Conservation (phyloP, 2,329 filamentous ascomycete species). For the Fusarium musae region DNA sequence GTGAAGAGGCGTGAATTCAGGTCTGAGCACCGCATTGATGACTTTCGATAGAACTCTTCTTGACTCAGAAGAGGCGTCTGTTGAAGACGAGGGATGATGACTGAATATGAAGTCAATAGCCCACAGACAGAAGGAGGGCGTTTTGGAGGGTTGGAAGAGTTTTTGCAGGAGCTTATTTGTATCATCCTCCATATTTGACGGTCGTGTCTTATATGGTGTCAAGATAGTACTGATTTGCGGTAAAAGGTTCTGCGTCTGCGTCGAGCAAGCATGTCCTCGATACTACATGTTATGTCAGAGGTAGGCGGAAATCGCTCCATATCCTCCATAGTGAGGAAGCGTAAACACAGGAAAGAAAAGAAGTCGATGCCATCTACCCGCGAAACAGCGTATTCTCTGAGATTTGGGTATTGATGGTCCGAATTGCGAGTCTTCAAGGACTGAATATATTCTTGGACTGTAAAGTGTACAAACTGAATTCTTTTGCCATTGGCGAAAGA, state of each 20-base stretch:
- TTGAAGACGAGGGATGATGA: not conserved
- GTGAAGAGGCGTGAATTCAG: not conserved
- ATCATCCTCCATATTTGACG: rapidly evolving
- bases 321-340: not conserved
- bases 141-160: not conserved
- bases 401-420: not conserved
- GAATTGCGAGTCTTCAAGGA: not conserved
- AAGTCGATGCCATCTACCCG: not conserved
- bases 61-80: rapidly evolving
- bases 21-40: not conserved
- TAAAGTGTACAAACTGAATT: not conserved
- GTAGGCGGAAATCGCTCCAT: not conserved
- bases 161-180: not conserved
- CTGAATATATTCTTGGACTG: not conserved
- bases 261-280: not conserved
- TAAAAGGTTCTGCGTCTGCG: not conserved
- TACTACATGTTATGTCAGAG: not conserved
- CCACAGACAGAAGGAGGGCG: not conserved
- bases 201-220: not conserved
- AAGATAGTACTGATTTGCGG: not conserved
- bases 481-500: not conserved
- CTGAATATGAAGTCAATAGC: not conserved
- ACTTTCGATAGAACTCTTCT: not conserved
- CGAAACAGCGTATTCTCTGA: not conserved
- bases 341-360: not conserved